A percentile compares a stretch with the other conserved stretches of the same genome.
These are phyloP conservation scores for Pseudoturritis turrita DNA, from an alignment of 345 rosid species.

Conservation along the genomic window DNA sequence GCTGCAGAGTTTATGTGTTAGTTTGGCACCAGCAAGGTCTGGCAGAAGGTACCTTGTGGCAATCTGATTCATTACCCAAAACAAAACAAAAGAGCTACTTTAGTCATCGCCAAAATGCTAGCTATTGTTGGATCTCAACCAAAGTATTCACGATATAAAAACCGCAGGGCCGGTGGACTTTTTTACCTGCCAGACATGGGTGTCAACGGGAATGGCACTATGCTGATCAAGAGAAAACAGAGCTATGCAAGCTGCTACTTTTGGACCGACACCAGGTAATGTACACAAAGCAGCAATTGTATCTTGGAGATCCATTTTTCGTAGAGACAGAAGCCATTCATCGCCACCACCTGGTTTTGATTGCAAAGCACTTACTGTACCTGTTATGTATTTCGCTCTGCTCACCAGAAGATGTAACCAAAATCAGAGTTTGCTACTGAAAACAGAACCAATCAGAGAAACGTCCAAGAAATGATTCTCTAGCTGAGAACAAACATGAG, in stretches of 20 bases:
- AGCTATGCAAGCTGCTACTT: conserved; percentile 92
- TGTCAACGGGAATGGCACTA: conserved; percentile 91
- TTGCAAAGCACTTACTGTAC: conserved; percentile 61
- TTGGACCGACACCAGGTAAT: conserved; percentile 91
- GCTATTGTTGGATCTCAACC: neutral
- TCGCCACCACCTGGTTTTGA: conserved; percentile 71
- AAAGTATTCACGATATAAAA: neutral
- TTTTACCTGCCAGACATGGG: conserved; percentile 91
- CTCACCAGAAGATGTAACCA: conserved; percentile 21
- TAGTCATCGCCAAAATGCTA: neutral
- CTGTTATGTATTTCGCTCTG: conserved; percentile 85
- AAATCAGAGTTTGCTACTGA: neutral
- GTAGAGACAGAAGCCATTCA: conserved; percentile 78
- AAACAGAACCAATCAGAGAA: neutral
- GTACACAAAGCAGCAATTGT: conserved; percentile 67
- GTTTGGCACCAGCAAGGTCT: conserved; percentile 73
- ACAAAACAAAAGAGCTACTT: neutral
- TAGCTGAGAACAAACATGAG: neutral
- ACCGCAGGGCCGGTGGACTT: neutral
- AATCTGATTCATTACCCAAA: conserved; percentile 45
- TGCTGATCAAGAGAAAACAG: conserved; percentile 94
- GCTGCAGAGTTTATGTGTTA: conserved; percentile 60
- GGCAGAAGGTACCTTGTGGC: conserved; percentile 78
- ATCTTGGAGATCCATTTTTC: conserved; percentile 58
- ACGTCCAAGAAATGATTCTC: neutral